Evolutionary conservation across 345 rosid species (phyloP).

Genomic region (Aegle marmelos): DNA sequence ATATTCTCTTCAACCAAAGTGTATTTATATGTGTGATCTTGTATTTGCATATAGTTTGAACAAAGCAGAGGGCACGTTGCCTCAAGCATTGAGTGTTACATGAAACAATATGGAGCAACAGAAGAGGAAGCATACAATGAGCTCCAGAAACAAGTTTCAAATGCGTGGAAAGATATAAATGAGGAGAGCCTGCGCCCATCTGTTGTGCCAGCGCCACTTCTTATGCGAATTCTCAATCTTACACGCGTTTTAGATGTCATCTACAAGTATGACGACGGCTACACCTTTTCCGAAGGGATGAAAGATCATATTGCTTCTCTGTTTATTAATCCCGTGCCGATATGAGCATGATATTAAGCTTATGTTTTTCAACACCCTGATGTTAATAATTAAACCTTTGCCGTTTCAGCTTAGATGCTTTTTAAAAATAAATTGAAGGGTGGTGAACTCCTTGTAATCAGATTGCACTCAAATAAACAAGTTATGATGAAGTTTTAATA

Average conservation of each 20-base stretch:
- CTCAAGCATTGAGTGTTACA: constrained; percentile 21
- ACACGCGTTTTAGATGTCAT: not conserved
- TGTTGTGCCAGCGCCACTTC: constrained; percentile 12
- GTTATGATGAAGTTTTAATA: too few relatives aligned
- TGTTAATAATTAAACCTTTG: too few relatives aligned
- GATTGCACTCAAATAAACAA: too few relatives aligned
- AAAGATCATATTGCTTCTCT: constrained; percentile 15
- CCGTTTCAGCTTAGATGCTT: too few relatives aligned
- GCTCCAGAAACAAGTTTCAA: not conserved
- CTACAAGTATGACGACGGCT: not conserved
- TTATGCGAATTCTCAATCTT: too few relatives aligned
- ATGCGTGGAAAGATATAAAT: constrained; percentile 42
- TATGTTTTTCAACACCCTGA: not conserved
- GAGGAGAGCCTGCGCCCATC: constrained; percentile 21
- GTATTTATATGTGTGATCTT: too few relatives aligned
- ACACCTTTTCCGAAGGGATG: constrained; percentile 7
- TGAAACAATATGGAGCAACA: constrained; percentile 21
- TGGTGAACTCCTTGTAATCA: too few relatives aligned
- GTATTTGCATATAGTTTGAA: constrained; percentile 2
- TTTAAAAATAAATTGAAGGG: too few relatives aligned
- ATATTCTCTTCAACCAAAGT: too few relatives aligned
- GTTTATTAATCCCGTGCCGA: constrained; percentile 13
- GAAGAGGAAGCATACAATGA: constrained; percentile 17
- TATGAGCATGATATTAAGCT: not conserved
- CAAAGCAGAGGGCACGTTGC: constrained; percentile 14